phyloP scores from a whole-genome alignment of 202 grass and related monocot genomes.

The Schoenoplectus triqueter region DNA sequence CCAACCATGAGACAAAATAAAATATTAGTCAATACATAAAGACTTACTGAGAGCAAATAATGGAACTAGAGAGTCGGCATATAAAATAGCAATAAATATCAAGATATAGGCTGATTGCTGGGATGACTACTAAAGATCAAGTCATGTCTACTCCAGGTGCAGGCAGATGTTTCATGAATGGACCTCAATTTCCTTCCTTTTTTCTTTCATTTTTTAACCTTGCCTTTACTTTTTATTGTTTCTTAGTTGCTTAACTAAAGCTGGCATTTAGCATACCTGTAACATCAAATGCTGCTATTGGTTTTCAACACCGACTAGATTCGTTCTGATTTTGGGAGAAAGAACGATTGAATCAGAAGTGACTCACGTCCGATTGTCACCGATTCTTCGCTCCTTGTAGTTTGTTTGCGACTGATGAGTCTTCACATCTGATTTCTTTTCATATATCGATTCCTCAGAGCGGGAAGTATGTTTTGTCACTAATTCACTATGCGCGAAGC shows the following conservation, averaged over 20 bases:
- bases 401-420: background rate
- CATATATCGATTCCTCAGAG: background rate
- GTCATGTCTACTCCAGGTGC: background rate
- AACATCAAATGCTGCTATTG: background rate
- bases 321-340: background rate
- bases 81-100: conserved; percentile 18
- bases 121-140: conserved; percentile 16
- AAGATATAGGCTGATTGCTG: conserved; percentile 1
- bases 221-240: background rate
- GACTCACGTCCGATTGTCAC: background rate
- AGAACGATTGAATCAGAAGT: background rate
- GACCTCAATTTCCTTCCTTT: background rate
- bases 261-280: background rate
- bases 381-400: background rate
- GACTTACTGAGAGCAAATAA: conserved; percentile 25
- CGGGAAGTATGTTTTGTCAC: background rate
- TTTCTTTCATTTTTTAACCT: background rate
- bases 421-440: background rate
- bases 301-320: background rate
- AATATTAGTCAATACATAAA: conserved; percentile 18
- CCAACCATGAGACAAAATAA: conserved; percentile 36
- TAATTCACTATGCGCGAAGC: background rate
- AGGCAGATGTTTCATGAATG: conserved; percentile 5
- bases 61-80: conserved; percentile 37
- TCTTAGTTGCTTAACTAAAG: background rate